Conservation (phyloP, 2,329 filamentous ascomycete species). For the Exophiala sideris region DNA sequence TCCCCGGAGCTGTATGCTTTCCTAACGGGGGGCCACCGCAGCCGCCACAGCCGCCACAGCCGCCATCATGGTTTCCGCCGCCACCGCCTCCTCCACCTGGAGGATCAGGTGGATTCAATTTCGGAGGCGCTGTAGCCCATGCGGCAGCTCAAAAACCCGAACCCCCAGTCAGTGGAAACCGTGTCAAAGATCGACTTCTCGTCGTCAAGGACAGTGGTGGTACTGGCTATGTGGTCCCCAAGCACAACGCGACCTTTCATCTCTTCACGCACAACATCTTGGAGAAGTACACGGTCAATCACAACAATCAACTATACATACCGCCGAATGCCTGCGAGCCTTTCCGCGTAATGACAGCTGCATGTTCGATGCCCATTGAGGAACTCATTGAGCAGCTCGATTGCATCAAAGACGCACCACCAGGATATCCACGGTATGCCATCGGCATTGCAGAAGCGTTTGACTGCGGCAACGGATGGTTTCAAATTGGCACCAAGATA, state of each 20-base stretch:
- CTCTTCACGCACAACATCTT: conserved; percentile 36
- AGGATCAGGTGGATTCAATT: conserved; percentile 8
- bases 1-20: conserved; percentile 20
- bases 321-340: conserved; percentile 49
- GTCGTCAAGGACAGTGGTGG: conserved; percentile 20
- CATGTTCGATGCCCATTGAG: conserved; percentile 43
- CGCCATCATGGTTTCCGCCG: conserved; percentile 10
- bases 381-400: conserved; percentile 60
- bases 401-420: conserved; percentile 44
- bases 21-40: conserved; percentile 15
- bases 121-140: conserved; percentile 12
- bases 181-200: conserved; percentile 24
- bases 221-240: conserved; percentile 17
- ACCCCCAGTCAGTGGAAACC: conserved; percentile 25
- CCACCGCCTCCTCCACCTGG: conserved; percentile 9
- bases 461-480: conserved; percentile 54
- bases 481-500: conserved; percentile 57
- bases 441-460: conserved; percentile 57
- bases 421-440: conserved; percentile 24
- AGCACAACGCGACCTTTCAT: conserved; percentile 31
- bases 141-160: conserved; percentile 17
- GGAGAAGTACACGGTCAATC: conserved; percentile 18
- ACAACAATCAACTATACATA: conserved; percentile 37
- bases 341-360: conserved; percentile 58
- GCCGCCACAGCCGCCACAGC: conserved; percentile 6